These are phyloP conservation scores for Phyllosticta paracitricarpa DNA, from an alignment of 2,329 filamentous ascomycete species.

Conservation along the genomic window DNA sequence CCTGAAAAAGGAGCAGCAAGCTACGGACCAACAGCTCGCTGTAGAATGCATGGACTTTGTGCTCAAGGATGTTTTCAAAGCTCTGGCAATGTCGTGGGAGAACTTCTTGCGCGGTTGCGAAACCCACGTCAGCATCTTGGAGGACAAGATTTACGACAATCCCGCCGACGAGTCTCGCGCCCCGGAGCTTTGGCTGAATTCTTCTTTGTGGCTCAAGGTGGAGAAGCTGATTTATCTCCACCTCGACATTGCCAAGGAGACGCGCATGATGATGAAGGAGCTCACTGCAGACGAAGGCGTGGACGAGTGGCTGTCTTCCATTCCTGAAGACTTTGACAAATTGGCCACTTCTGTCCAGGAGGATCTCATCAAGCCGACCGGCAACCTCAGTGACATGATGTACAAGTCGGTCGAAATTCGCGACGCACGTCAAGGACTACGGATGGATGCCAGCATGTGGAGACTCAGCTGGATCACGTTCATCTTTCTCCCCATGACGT, in stretches of 20 bases:
- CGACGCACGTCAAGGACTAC: constrained; percentile 40
- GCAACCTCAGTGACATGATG: constrained; percentile 39
- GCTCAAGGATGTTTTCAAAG: constrained; percentile 40
- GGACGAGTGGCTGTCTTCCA: constrained; percentile 32
- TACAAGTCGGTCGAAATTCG: constrained; percentile 45
- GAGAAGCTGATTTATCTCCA: constrained; percentile 44
- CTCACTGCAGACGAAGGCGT: constrained; percentile 27
- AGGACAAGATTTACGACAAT: constrained; percentile 44
- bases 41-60: constrained; percentile 43
- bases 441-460: constrained; percentile 41
- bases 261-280: constrained; percentile 33
- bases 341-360: constrained; percentile 39
- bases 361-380: constrained; percentile 42
- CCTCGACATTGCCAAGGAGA: constrained; percentile 37
- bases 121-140: constrained; percentile 41
- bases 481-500: constrained; percentile 56
- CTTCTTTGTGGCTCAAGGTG: constrained; percentile 41
- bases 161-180: constrained; percentile 44
- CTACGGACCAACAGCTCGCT: constrained; percentile 33
- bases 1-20: constrained; percentile 34
- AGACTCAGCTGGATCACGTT: constrained; percentile 60
- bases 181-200: constrained; percentile 43
- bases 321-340: constrained; percentile 34
- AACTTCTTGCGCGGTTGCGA: constrained; percentile 35
- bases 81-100: constrained; percentile 36